A percentile compares a stretch with the other conserved stretches of the same genome.
These are phyloP conservation scores for Hypoxylon sp. DNA, from an alignment of 2,329 filamentous ascomycete genomes.

Conservation along the genomic window DNA sequence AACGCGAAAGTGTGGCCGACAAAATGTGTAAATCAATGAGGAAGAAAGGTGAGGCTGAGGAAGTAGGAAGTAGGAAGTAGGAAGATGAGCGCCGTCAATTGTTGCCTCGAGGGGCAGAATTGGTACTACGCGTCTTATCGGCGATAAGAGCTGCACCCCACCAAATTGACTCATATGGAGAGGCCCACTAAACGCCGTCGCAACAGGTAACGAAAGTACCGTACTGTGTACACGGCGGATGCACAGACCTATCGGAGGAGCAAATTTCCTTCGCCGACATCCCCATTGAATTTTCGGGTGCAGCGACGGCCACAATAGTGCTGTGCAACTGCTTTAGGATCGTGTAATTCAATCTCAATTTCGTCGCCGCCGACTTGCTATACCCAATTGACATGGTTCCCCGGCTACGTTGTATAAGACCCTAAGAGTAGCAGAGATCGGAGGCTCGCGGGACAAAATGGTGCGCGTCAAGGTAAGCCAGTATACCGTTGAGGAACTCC, in stretches of 20 bases:
- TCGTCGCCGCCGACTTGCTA: not conserved
- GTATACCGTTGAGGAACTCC: not conserved
- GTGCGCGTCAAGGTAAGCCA: conserved; percentile 49
- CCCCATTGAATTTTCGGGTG: conserved; percentile 47
- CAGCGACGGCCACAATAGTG: conserved; percentile 16
- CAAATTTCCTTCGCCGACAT: conserved; percentile 51
- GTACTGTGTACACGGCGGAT: too few species aligned
- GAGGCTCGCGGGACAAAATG: conserved; percentile 33
- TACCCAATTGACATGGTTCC: conserved; percentile 4
- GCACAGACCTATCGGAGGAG: conserved; percentile 45
- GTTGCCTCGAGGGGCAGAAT: conserved; percentile 2
- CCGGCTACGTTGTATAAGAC: not conserved
- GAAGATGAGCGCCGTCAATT: not conserved
- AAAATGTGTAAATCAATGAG: not conserved
- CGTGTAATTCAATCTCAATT: not conserved
- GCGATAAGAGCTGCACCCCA: conserved; percentile 28
- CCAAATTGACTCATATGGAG: conserved; percentile 29
- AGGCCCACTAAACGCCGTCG: not conserved
- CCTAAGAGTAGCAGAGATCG: conserved; percentile 1
- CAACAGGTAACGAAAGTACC: not conserved
- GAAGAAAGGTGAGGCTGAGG: conserved; percentile 5
- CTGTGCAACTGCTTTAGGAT: not conserved
- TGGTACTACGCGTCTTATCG: conserved; percentile 5
- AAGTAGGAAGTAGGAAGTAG: not conserved
- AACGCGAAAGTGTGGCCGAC: not conserved